Evolutionary conservation across 2,329 filamentous ascomycete genomes (phyloP).

Genomic region (Setomelanomma holmii): DNA sequence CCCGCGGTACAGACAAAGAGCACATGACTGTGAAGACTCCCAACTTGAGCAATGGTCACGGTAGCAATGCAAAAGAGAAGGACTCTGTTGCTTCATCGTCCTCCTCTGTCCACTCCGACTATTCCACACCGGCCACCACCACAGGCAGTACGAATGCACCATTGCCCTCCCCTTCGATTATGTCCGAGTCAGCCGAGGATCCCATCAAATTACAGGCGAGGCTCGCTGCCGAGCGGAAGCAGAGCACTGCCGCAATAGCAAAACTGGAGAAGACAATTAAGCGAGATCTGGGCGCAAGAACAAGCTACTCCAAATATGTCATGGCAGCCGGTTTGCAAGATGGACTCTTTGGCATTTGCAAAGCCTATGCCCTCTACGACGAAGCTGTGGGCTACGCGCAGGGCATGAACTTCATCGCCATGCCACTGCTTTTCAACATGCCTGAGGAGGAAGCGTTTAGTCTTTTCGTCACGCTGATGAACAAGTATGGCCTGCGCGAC

Average conservation of each 20-base stretch:
- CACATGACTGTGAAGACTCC: constrained; percentile 33
- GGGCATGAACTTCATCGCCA: constrained; percentile 98
- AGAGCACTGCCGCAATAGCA: constrained; percentile 73
- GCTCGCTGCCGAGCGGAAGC: constrained; percentile 72
- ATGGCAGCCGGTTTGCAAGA: constrained; percentile 91
- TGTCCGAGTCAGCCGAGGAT: constrained; percentile 66
- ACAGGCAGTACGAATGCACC: constrained; percentile 51
- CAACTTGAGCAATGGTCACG: constrained; percentile 56
- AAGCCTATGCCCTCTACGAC: constrained; percentile 95
- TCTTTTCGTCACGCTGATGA: constrained; percentile 91
- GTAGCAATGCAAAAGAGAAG: constrained; percentile 62
- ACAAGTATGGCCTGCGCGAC: constrained; percentile 90
- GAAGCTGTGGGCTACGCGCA: constrained; percentile 95
- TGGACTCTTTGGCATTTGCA: constrained; percentile 92
- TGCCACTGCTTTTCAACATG: constrained; percentile 98
- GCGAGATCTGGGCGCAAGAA: constrained; percentile 87
- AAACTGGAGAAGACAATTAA: constrained; percentile 93
- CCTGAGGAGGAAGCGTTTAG: constrained; percentile 97
- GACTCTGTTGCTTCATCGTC: constrained; percentile 77
- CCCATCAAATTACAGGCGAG: constrained; percentile 69
- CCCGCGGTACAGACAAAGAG: constrained; percentile 82
- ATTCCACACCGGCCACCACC: constrained; percentile 67
- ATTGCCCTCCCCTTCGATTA: constrained; percentile 59
- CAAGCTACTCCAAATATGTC: constrained; percentile 96
- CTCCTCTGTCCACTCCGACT: constrained; percentile 82